These are phyloP conservation scores for Adansonia digitata DNA, from an alignment of 345 rosid genomes.

Conservation along the genomic window DNA sequence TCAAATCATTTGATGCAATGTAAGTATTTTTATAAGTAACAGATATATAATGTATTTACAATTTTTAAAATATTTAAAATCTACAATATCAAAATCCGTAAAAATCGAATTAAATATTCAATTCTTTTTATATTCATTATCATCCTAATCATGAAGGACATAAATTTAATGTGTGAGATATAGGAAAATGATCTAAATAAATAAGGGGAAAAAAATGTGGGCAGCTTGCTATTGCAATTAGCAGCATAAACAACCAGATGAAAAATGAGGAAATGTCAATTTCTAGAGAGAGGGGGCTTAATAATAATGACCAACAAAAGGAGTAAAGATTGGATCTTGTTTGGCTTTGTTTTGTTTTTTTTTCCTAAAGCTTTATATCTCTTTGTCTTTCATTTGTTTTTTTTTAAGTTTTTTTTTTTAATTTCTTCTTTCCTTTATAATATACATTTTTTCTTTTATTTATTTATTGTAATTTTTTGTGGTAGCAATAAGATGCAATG, in stretches of 20 bases:
- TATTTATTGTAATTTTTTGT: neutral
- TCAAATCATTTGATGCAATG: too few species aligned
- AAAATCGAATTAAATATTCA: too few species aligned
- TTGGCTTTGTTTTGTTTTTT: neutral
- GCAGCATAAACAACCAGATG: constrained; percentile 16
- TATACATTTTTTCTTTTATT: neutral
- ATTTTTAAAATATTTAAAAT: too few species aligned
- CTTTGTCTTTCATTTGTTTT: constrained; percentile 1
- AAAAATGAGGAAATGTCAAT: constrained; percentile 31
- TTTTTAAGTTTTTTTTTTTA: too few species aligned
- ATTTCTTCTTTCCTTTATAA: neutral
- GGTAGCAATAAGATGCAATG: neutral
- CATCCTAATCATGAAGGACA: too few species aligned
- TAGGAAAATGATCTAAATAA: too few species aligned
- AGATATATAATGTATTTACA: too few species aligned
- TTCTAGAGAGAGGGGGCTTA: constrained; percentile 12
- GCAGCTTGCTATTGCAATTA: neutral
- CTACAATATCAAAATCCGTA: too few species aligned
- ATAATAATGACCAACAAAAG: neutral
- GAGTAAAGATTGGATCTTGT: neutral
- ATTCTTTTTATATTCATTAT: too few species aligned
- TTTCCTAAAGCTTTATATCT: neutral
- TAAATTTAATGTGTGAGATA: too few species aligned
- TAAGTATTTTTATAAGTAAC: too few species aligned
- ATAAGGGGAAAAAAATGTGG: constrained; percentile 20